Evolutionary conservation across 805 yeast species (phyloP).

Genomic region (Yarrowia sp.): DNA sequence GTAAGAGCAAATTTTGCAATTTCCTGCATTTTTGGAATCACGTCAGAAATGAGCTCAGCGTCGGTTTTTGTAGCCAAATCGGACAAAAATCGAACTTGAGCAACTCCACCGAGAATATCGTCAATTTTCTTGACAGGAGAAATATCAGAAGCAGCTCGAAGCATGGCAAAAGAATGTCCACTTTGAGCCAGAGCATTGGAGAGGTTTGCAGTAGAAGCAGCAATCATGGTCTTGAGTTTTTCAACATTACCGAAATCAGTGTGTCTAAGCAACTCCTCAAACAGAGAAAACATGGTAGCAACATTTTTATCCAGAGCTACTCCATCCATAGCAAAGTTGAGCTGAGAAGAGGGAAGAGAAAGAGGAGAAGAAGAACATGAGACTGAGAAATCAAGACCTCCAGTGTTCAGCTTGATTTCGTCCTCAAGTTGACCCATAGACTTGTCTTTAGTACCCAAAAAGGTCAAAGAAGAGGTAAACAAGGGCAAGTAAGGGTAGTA

Average conservation of each 20-base stretch:
- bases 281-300: conserved; percentile 57
- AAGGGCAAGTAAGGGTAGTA: conserved; percentile 70
- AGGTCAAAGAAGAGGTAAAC: conserved; percentile 75
- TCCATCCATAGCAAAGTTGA: conserved; percentile 62
- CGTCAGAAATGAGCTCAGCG: conserved; percentile 49
- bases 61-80: conserved; percentile 54
- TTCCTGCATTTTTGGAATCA: conserved; percentile 58
- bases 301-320: conserved; percentile 67
- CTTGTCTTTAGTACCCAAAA: conserved; percentile 74
- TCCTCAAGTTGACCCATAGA: conserved; percentile 82
- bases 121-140: conserved; percentile 58
- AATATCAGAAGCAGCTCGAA: conserved; percentile 59
- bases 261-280: conserved; percentile 63
- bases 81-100: conserved; percentile 68
- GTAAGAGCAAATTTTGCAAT: conserved; percentile 34
- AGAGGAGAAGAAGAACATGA: conserved; percentile 55
- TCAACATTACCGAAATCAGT: conserved; percentile 67
- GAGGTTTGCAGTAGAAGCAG: conserved; percentile 72
- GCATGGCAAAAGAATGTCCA: conserved; percentile 82
- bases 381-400: conserved; percentile 71
- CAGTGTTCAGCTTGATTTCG: conserved; percentile 75
- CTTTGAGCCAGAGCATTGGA: conserved; percentile 76
- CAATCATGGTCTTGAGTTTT: conserved; percentile 70
- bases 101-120: conserved; percentile 70
- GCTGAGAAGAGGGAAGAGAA: conserved; percentile 44